phyloP scores from a whole-genome alignment of 2,329 filamentous ascomycete genomes.

The Aspergillus spinulosporus region DNA sequence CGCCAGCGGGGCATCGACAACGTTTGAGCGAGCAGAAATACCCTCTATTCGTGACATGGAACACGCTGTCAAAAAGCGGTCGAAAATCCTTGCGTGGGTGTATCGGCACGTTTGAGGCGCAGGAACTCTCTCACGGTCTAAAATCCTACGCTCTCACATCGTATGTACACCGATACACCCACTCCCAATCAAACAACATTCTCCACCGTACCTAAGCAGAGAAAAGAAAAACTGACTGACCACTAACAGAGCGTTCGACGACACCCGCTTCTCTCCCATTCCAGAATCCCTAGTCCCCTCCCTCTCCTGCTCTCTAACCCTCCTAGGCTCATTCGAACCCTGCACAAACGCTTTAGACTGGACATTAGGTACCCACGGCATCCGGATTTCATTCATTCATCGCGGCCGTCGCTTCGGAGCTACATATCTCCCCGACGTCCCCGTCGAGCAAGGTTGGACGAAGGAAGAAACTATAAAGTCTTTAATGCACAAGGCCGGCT shows the following conservation, averaged over 20 bases:
- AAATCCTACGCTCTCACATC: slow-evolving; percentile 81
- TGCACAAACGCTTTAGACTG: slow-evolving; percentile 75
- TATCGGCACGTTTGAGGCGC: slow-evolving; percentile 88
- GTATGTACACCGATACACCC: slow-evolving; percentile 41
- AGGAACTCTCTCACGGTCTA: slow-evolving; percentile 71
- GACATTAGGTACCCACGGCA: slow-evolving; percentile 80
- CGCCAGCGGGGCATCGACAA: slow-evolving; percentile 23
- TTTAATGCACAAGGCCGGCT: slow-evolving; percentile 92
- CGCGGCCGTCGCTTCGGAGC: slow-evolving; percentile 72
- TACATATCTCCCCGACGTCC: slow-evolving; percentile 91
- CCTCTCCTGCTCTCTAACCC: slow-evolving; percentile 65
- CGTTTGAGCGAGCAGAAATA: slow-evolving; percentile 51
- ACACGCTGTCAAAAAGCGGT: slow-evolving; percentile 64
- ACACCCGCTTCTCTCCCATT: slow-evolving; percentile 63
- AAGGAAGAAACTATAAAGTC: slow-evolving; percentile 89
- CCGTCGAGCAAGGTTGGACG: slow-evolving; percentile 88
- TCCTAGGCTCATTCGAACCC: slow-evolving; percentile 82
- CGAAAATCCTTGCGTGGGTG: slow-evolving; percentile 79
- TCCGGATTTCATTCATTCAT: slow-evolving; percentile 81
- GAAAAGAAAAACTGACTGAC: background rate
- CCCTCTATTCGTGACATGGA: slow-evolving; percentile 95
- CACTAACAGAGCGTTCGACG: slow-evolving; percentile 59
- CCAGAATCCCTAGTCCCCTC: slow-evolving; percentile 48
- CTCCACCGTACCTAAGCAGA: background rate
- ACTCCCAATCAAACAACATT: background rate